These are phyloP conservation scores for Calonectria hongkongensis DNA, from an alignment of 2,329 filamentous ascomycete genomes.

Conservation along the genomic window DNA sequence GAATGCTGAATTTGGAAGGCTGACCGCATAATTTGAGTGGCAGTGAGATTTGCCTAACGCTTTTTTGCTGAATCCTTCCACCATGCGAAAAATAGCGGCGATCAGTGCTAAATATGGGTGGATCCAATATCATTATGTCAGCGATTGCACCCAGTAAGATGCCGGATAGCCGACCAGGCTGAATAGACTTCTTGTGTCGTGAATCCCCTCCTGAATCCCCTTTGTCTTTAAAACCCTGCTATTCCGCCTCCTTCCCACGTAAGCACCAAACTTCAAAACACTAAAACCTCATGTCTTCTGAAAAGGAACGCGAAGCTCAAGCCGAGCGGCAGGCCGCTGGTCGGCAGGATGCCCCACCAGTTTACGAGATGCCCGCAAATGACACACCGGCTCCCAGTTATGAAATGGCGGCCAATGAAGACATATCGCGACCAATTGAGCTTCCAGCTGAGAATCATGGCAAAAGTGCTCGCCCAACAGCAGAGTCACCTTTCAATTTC, in stretches of 20 bases:
- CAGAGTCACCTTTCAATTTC: conserved; percentile 63
- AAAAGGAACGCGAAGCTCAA: conserved; percentile 37
- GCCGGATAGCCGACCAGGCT: conserved; percentile 12
- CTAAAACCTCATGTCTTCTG: conserved; percentile 15
- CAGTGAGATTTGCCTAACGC: conserved; percentile 11
- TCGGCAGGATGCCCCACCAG: conserved; percentile 26
- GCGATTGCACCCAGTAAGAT: conserved; percentile 5
- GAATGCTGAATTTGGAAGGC: conserved; percentile 15
- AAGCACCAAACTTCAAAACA: neutral
- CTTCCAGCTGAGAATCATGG: neutral
- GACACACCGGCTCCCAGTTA: conserved; percentile 5
- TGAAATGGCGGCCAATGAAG: conserved; percentile 17
- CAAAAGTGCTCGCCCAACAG: conserved; percentile 51
- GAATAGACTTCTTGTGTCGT: neutral
- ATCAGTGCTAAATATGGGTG: conserved; percentile 1
- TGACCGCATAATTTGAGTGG: neutral
- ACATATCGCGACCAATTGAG: neutral
- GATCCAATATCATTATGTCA: conserved; percentile 7
- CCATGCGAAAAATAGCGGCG: conserved; percentile 17
- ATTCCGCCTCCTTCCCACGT: neutral
- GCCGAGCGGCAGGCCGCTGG: conserved; percentile 16
- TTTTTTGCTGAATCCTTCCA: conserved; percentile 7
- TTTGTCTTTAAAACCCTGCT: neutral
- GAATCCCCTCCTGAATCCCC: neutral
- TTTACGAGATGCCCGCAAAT: conserved; percentile 22